Evolutionary conservation across 768 basidiomycete genomes (phyloP).

Genomic region (Pleurotus tuoliensis): DNA sequence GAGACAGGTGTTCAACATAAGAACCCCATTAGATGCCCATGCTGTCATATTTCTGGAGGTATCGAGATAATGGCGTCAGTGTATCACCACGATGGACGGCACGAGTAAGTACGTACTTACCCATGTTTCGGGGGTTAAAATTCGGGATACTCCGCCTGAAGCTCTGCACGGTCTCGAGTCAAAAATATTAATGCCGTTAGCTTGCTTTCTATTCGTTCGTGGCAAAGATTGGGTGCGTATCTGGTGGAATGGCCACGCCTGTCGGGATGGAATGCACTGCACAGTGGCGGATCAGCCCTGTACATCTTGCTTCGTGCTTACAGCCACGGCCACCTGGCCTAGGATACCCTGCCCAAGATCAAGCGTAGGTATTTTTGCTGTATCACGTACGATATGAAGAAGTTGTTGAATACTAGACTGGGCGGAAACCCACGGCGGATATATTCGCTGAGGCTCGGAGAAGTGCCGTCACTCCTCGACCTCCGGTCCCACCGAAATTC

Average conservation of each 20-base stretch:
- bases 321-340: constrained; percentile 74
- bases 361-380: constrained; percentile 78
- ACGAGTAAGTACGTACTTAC: constrained; percentile 44
- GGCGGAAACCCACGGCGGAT: constrained; percentile 57
- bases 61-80: constrained; percentile 7
- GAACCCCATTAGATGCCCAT: constrained; percentile 85
- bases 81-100: background rate
- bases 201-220: background rate
- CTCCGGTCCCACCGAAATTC: constrained; percentile 65
- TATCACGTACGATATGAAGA: too few species aligned
- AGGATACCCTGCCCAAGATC: constrained; percentile 81
- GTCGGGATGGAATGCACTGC: constrained; percentile 61
- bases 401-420: too few species aligned
- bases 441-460: constrained; percentile 51
- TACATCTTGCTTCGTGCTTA: constrained; percentile 62
- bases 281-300: constrained; percentile 9
- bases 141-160: constrained; percentile 75
- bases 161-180: constrained; percentile 79
- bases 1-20: constrained; percentile 89
- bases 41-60: constrained; percentile 63
- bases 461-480: constrained; percentile 45
- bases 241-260: constrained; percentile 75
- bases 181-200: constrained; percentile 14
- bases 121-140: constrained; percentile 82
- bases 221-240: constrained; percentile 25